Base-by-base conservation (phyloP, 2,329 filamentous ascomycete species). In the Claviceps quebecensis region DNA sequence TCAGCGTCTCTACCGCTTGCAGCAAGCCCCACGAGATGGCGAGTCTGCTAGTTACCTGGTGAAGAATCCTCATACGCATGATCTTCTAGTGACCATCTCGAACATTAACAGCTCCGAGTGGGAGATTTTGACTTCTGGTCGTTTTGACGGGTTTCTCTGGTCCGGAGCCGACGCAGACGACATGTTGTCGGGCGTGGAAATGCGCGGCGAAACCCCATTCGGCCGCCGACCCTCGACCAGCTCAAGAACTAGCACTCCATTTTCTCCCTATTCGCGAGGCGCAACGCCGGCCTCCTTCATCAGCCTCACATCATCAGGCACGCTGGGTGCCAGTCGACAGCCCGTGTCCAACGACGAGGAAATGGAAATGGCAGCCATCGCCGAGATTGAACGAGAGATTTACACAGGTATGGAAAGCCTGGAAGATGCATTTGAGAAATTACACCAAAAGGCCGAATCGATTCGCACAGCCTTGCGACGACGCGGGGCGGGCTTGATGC, bases 61-160 rank as follows among this genome's bases (percentile, higher is more conserved):
- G 56, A 88, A 85, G 64, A 85, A 96, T 64, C 82, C 83, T 0
- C 74, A 79, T 13, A 80, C 93, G 47, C 91, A 97, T 65, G 85
- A 93, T 61, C 81, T 95, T 36, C 79, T 97, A 3, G 83, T 87
- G 41, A 95, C 91, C 0, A 76, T 96, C 48, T 83, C 86, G 38
- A 87, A 90, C 49, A 93, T 97, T 59, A 93, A 85, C 62, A 79
- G 83, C 46, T 86, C 87, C n/a, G 91, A 97, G 67, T 97, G 91
- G 91, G 91, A 96, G 56, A 95, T 97, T 51, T 75, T 97, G 13
- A 87, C 85, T 4, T 96, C 91, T 0, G 91, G 91, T 29, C 85
- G 91, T 29, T 97, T 97, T 60, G 90, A 96, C 62, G 91, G 91
- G 4, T 97, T 97, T 68, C 75, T 96, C 19, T 95, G 91, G 81